Base-by-base conservation (phyloP, 176 grass and related monocot genomes). In the Triticum timopheevii region DNA sequence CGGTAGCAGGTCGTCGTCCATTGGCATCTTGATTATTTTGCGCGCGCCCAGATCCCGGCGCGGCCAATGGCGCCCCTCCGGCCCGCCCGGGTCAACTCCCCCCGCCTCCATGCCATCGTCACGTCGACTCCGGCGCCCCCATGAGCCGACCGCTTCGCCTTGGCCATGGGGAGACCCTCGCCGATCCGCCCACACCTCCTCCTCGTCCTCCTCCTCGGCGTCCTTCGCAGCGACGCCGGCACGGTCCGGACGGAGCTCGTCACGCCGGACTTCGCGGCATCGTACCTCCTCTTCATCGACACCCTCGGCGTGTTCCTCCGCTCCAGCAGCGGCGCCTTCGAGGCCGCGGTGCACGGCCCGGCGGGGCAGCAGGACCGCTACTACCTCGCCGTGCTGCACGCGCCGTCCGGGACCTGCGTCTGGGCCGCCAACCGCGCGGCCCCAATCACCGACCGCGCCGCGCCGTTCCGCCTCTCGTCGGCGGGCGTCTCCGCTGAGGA, bases 341-440 rank as follows among this genome's bases (percentile, higher is more conserved):
- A 86, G n/a, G 91, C 83, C 42, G 86, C 13, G 7, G 69, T 91
- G 77, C 87, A 95, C 88, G 89, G 89, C 45, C 88, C 90, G 8
- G 80, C 11, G 0, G 54, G 58, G 13, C 86, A 89, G 78, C 76
- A 89, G 79, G 61, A 74, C 7, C 50, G 78, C 25, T 93, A 73
- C 76, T 95, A 95, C 76, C 85, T 95, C 8, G 86, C 73, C 65
- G 79, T 95, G 23, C 42, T 93, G 5, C 93, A 95, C 82, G 75
- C 69, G 38, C 86, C 90, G 22, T 88, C 90, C 44, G 82, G 67
- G 61, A 93, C 76, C 50, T 80, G 88, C 54, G 80, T 95, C 56
- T 95, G 93, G 93, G 89, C 17, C 8, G 86, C 88, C 31, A 95
- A 95, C 91, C 82, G 93, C 63, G 62, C 34, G 56, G 90, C 75